Evolutionary conservation across 2,329 filamentous ascomycete genomes (phyloP).

Genomic region (Ambrosiella beaveri): DNA sequence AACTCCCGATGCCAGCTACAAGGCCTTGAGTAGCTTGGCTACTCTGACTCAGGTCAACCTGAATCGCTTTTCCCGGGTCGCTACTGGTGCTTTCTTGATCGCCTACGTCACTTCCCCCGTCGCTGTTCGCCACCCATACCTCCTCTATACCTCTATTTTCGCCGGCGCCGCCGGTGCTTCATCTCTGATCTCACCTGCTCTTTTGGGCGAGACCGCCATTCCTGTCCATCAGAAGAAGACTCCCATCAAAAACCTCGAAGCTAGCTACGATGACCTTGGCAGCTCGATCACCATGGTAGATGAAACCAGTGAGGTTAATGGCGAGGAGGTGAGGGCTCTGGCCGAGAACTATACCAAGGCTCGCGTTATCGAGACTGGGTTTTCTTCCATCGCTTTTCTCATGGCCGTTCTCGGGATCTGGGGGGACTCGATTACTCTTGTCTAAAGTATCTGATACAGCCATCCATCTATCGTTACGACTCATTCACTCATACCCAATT

Average conservation of each 20-base stretch:
- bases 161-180: conserved; percentile 43
- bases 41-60: conserved; percentile 47
- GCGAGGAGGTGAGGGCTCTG: conserved; percentile 41
- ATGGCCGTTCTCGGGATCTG: conserved; percentile 49
- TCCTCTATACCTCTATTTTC: conserved; percentile 67
- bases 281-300: conserved; percentile 24
- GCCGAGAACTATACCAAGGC: conserved; percentile 38
- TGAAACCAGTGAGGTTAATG: conserved; percentile 30
- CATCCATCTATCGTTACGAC: no score
- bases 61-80: conserved; percentile 48
- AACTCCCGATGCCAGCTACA: conserved; percentile 54
- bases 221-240: conserved; percentile 16
- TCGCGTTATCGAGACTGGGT: conserved; percentile 34
- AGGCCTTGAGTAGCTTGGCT: conserved; percentile 52
- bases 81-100: conserved; percentile 54
- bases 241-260: conserved; percentile 36
- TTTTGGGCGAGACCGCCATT: conserved; percentile 20
- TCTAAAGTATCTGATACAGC: not conserved
- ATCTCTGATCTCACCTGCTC: conserved; percentile 29
- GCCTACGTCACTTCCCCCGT: conserved; percentile 63
- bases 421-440: conserved; percentile 35
- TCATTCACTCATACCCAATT: no score
- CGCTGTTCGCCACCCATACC: conserved; percentile 67
- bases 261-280: conserved; percentile 52
- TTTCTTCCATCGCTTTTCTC: conserved; percentile 39